Conservation (phyloP, 192 early-diverging fungal genomes). For the Powellomyces hirtus region DNA sequence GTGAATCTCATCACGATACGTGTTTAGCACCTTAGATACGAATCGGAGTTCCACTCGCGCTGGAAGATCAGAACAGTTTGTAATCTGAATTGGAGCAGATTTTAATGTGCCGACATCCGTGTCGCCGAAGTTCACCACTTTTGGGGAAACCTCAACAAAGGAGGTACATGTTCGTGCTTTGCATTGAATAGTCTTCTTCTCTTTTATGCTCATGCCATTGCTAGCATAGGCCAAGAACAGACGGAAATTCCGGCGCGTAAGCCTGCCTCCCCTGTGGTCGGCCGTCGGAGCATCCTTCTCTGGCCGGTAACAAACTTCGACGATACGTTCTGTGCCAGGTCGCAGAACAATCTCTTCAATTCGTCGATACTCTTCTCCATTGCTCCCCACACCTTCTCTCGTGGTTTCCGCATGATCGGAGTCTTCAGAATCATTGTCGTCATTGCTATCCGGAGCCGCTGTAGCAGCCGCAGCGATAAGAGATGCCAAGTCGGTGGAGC, state of each 20-base stretch:
- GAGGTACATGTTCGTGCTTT: conserved; percentile 90
- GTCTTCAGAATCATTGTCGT: conserved; percentile 40
- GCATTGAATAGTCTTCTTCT: conserved; percentile 83
- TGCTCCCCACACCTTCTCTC: conserved; percentile 36
- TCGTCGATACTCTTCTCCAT: conserved; percentile 55
- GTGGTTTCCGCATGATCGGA: conserved; percentile 18
- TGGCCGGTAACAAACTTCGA: conserved; percentile 79
- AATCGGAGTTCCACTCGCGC: conserved; percentile 83
- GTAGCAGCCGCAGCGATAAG: conserved; percentile 20
- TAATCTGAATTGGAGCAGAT: conserved; percentile 75
- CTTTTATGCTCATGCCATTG: conserved; percentile 46
- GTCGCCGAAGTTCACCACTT: conserved; percentile 88
- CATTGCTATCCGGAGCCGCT: conserved; percentile 19
- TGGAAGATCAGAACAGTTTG: conserved; percentile 82
- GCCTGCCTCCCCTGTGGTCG: conserved; percentile 66
- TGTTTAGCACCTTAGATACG: conserved; percentile 90
- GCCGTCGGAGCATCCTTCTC: conserved; percentile 58
- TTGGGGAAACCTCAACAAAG: conserved; percentile 82
- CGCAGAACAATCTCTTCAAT: conserved; percentile 87
- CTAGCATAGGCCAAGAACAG: conserved; percentile 32
- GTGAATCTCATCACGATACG: conserved; percentile 63
- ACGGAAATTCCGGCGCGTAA: conserved; percentile 42
- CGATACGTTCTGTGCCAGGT: conserved; percentile 77
- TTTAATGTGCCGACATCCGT: conserved; percentile 93
- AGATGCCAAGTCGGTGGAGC: conserved; percentile 9